phyloP scores from a whole-genome alignment of 345 rosid species.

The Sonneratia alba region DNA sequence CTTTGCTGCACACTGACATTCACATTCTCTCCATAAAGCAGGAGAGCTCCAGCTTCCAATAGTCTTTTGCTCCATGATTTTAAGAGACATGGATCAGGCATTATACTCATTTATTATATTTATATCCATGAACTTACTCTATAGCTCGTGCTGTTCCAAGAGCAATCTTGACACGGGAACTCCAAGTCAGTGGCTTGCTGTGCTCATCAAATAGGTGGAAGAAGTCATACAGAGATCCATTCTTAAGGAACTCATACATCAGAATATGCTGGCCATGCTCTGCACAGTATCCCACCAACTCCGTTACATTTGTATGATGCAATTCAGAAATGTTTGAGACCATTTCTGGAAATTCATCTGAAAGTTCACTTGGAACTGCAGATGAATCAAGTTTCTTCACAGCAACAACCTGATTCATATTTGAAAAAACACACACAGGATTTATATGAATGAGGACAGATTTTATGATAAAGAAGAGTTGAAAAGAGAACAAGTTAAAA shows the following conservation, averaged over 20 bases:
- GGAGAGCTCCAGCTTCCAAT: too few relatives aligned
- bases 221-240: constrained; percentile 79
- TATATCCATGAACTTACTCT: constrained; percentile 47
- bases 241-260: constrained; percentile 75
- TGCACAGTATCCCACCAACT: constrained; percentile 87
- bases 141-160: constrained; percentile 91
- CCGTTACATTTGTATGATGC: constrained; percentile 85
- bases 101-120: background rate
- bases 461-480: background rate
- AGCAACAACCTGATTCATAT: constrained; percentile 60
- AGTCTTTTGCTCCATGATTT: background rate
- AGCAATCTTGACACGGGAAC: constrained; percentile 88
- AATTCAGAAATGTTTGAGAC: constrained; percentile 70
- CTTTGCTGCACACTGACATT: too few relatives aligned
- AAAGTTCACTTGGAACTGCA: constrained; percentile 48
- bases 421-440: background rate
- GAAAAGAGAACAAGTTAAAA: background rate
- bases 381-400: constrained; percentile 90
- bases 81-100: background rate
- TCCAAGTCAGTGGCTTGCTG: constrained; percentile 91
- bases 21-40: too few relatives aligned
- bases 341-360: constrained; percentile 69
- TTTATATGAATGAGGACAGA: background rate
- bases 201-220: constrained; percentile 76
- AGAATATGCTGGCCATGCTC: constrained; percentile 93